phyloP scores from a whole-genome alignment of 768 basidiomycete genomes.

The Glaciozyma antarctica region DNA sequence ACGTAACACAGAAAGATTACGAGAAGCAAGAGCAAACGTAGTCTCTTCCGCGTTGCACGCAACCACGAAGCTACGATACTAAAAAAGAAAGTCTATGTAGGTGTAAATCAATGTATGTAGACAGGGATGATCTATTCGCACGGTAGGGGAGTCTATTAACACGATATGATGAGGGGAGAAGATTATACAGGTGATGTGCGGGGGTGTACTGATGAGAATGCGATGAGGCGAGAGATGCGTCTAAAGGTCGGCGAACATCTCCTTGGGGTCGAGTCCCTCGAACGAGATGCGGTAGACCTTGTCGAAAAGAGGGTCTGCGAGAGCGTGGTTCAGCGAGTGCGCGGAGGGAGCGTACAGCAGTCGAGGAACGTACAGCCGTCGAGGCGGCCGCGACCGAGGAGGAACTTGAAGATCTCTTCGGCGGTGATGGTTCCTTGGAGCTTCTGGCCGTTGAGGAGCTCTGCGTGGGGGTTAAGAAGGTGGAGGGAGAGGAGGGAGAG shows the following conservation, averaged over 20 bases:
- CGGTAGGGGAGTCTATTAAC: too few relatives aligned
- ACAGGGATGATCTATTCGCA: too few relatives aligned
- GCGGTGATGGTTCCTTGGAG: constrained; percentile 38
- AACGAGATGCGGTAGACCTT: constrained; percentile 26
- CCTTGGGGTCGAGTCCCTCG: constrained; percentile 15
- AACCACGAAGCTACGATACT: too few relatives aligned
- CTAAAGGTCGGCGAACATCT: constrained; percentile 3
- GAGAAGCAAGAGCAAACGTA: too few relatives aligned
- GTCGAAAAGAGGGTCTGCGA: constrained; percentile 39
- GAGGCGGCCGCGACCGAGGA: constrained; percentile 39
- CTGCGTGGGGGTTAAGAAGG: not conserved
- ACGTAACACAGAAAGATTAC: too few relatives aligned
- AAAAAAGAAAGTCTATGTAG: too few relatives aligned
- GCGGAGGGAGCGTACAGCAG: not conserved
- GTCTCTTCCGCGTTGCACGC: too few relatives aligned
- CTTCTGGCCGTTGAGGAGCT: constrained; percentile 9
- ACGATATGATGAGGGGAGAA: too few relatives aligned
- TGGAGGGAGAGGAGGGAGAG: not conserved
- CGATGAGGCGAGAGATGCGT: not conserved
- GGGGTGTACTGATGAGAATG: not conserved
- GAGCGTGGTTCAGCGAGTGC: not conserved
- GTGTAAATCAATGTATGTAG: too few relatives aligned
- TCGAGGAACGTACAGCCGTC: constrained; percentile 34
- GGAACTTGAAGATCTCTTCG: constrained; percentile 42
- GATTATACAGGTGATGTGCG: too few relatives aligned